Evolutionary conservation across 306 rosid genomes (phyloP), one percentile per base, ranked within the genome.

Genomic region (Vigna trinervia): DNA sequence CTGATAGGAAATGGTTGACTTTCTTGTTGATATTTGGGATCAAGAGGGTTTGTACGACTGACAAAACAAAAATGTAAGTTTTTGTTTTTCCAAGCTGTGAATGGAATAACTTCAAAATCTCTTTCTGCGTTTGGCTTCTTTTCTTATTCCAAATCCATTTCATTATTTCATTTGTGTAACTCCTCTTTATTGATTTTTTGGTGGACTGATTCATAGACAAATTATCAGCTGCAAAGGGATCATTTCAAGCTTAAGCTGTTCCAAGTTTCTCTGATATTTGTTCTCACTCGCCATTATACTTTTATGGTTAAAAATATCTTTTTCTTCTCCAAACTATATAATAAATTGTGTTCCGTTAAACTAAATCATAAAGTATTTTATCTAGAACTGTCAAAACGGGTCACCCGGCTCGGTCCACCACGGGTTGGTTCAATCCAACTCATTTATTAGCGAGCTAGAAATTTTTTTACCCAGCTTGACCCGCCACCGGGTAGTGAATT

Each of bases 11-110:
- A 94, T 94, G 96, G 1, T 90, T 36, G 85, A 87, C 50, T 92
- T 90, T 83, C 96, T 92, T 78, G 92, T 87, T 67, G 90, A 89
- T 83, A 57, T 88, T 45, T 94, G 97, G 97, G 98, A 90, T 81
- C 87, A 84, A 72, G 97, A 90, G 14, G 97, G 96, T 78, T 66
- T 90, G 36, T 92, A 94, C 78, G 97, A 89, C 73, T 90, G 88
- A 94, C 60, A 57, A 54, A 76, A 74, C 69, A 82, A 80, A 75
- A 38, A 9, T 73, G 26, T 50, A 4, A 30, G 34, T 30, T 30
- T 30, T 30, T 30, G 34, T 14, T 56, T 22, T 66, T 38, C 57
- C 17, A 5, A 76, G n/a, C 51, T 79, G 70, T 74, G 78, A 53
- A 75, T 78, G 61, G 22, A 58, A 73, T 58, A 38, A 67, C 36